Percentiles rank a stretch among this genome's conserved stretches.
Conservation (phyloP, 1,284 basidiomycete genomes). For the Ceratobasidium sp. region DNA sequence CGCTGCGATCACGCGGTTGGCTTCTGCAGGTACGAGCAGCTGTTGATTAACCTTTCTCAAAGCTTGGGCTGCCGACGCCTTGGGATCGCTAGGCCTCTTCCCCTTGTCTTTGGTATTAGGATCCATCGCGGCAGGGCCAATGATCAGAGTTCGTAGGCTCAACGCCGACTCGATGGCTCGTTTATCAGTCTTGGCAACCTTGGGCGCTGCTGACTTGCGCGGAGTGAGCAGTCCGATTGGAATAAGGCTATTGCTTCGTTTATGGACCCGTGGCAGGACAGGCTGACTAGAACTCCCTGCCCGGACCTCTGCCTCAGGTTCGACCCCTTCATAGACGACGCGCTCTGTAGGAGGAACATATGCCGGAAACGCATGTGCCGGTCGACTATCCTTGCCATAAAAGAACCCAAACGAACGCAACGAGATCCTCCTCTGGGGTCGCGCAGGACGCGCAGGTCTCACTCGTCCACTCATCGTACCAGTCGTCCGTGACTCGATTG, state of each 20-base stretch:
- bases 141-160: constrained; percentile 68
- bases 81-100: constrained; percentile 53
- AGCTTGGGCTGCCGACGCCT: constrained; percentile 51
- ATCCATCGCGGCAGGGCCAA: constrained; percentile 57
- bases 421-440: constrained; percentile 50
- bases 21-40: constrained; percentile 68
- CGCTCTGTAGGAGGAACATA: constrained; percentile 22
- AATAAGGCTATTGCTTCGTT: constrained; percentile 8
- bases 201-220: constrained; percentile 25
- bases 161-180: constrained; percentile 69
- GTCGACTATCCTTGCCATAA: constrained; percentile 50
- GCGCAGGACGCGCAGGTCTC: background rate
- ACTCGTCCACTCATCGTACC: background rate
- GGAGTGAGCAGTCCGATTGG: constrained; percentile 3
- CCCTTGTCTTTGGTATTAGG: constrained; percentile 46
- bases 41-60: constrained; percentile 73
- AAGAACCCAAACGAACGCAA: constrained; percentile 53
- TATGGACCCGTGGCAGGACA: background rate
- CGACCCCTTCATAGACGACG: constrained; percentile 29
- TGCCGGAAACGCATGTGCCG: constrained; percentile 49
- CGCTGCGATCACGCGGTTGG: constrained; percentile 72
- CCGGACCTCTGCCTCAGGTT: background rate
- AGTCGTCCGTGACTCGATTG: constrained; percentile 25
- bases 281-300: background rate
- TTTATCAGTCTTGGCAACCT: constrained; percentile 55